These are phyloP conservation scores for Saccharomycopsis crataegensis DNA, from an alignment of 1,139 yeast species.

Conservation along the genomic window DNA sequence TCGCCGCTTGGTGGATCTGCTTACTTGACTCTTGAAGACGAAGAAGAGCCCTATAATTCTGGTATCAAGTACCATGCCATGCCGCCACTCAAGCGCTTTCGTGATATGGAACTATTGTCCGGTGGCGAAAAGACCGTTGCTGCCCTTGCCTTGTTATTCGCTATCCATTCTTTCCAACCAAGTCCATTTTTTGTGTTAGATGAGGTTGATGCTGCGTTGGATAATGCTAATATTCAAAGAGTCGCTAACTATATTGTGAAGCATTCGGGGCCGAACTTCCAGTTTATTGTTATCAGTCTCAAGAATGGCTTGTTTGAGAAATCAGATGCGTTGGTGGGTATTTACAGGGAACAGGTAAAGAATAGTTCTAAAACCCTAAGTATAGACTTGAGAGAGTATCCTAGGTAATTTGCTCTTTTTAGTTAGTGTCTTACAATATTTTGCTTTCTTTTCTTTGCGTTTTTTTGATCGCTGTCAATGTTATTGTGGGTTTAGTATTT, in stretches of 20 bases:
- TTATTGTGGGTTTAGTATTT: background rate
- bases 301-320: conserved; percentile 82
- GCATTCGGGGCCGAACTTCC: conserved; percentile 74
- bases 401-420: conserved; percentile 25
- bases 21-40: conserved; percentile 76
- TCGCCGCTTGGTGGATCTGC: conserved; percentile 92
- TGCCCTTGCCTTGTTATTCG: conserved; percentile 84
- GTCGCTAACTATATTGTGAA: conserved; percentile 77
- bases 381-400: conserved; percentile 60
- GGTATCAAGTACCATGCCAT: conserved; percentile 91
- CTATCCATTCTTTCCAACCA: conserved; percentile 86
- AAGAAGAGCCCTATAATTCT: conserved; percentile 76
- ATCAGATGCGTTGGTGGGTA: conserved; percentile 89
- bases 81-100: conserved; percentile 92
- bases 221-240: conserved; percentile 76
- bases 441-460: background rate
- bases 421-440: background rate
- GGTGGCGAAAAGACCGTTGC: conserved; percentile 99
- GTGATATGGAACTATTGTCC: conserved; percentile 87
- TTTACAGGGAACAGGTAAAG: conserved; percentile 74
- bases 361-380: conserved; percentile 76
- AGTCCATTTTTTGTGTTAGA: conserved; percentile 94
- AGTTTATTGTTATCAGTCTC: conserved; percentile 88
- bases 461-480: background rate
- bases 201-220: conserved; percentile 96